Evolutionary conservation across 2,329 filamentous ascomycete species (phyloP).

Genomic region (Pezicula radicicola): DNA sequence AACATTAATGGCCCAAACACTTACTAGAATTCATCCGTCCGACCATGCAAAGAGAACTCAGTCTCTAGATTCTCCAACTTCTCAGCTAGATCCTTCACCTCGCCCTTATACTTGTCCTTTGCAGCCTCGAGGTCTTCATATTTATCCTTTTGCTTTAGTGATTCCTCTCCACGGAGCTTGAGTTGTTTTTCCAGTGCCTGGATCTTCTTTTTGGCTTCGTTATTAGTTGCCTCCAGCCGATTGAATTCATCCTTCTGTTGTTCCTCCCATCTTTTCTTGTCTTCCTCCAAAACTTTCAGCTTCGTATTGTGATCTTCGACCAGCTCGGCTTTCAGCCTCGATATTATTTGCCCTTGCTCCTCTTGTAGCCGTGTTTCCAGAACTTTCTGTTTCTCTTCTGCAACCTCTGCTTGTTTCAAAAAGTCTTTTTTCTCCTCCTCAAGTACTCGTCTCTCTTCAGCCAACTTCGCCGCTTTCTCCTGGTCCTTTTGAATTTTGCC

Average conservation of each 20-base stretch:
- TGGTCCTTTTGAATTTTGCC: constrained; percentile 3
- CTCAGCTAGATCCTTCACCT: neutral
- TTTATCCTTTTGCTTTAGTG: constrained; percentile 1
- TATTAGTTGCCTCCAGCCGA: neutral
- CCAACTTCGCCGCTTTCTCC: neutral
- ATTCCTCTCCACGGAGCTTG: neutral
- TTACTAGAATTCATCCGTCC: constrained; percentile 9
- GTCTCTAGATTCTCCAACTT: constrained; percentile 8
- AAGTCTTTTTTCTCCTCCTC: constrained; percentile 2
- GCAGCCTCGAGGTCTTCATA: constrained; percentile 1
- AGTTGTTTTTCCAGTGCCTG: constrained; percentile 3
- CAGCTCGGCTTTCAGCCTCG: neutral
- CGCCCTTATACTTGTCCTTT: constrained; percentile 2
- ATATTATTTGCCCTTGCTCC: neutral
- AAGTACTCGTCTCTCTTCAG: neutral
- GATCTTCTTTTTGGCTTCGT: neutral
- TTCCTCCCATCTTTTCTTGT: constrained; percentile 1
- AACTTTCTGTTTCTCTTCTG: neutral
- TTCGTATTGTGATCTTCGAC: neutral
- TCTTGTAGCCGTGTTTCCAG: neutral
- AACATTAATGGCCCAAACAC: neutral
- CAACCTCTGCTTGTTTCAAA: neutral
- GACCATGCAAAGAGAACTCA: constrained; percentile 7
- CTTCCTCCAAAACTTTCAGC: neutral
- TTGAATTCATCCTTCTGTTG: neutral